Evolutionary conservation across 345 rosid genomes (phyloP).

Genomic region (Viola odorata): DNA sequence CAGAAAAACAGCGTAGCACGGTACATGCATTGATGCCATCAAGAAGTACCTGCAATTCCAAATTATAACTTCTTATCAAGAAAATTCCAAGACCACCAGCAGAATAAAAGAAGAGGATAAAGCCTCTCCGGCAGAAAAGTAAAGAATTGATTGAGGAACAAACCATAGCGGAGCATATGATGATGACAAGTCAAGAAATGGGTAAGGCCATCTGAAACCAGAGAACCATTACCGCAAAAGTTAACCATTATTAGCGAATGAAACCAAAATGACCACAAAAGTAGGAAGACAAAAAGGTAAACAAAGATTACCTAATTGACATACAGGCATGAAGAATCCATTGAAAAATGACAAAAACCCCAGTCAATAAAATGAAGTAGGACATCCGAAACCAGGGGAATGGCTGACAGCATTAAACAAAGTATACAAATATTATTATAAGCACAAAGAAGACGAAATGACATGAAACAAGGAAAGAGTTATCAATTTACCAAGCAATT

Average conservation of each 20-base stretch:
- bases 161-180: conserved; percentile 61
- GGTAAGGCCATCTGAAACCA: conserved; percentile 65
- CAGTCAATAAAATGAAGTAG: conserved; percentile 63
- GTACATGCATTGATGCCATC: conserved; percentile 49
- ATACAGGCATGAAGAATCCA: conserved; percentile 53
- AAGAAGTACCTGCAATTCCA: conserved; percentile 43
- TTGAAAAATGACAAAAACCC: conserved; percentile 47
- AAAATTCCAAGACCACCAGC: too few relatives aligned
- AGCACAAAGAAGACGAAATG: neutral
- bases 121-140: neutral
- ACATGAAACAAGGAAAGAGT: neutral
- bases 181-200: conserved; percentile 54
- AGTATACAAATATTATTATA: conserved; percentile 9
- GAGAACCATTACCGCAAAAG: neutral
- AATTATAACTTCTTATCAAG: neutral
- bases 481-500: conserved; percentile 47
- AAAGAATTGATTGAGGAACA: conserved; percentile 12
- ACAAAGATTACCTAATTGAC: conserved; percentile 32
- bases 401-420: conserved; percentile 35
- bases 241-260: neutral
- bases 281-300: neutral
- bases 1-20: conserved; percentile 48
- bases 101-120: neutral
- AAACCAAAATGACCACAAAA: conserved; percentile 2
- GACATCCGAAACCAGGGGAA: conserved; percentile 61